phyloP scores from a whole-genome alignment of 352 stramenopile species.

The Blastocystis sp. region DNA sequence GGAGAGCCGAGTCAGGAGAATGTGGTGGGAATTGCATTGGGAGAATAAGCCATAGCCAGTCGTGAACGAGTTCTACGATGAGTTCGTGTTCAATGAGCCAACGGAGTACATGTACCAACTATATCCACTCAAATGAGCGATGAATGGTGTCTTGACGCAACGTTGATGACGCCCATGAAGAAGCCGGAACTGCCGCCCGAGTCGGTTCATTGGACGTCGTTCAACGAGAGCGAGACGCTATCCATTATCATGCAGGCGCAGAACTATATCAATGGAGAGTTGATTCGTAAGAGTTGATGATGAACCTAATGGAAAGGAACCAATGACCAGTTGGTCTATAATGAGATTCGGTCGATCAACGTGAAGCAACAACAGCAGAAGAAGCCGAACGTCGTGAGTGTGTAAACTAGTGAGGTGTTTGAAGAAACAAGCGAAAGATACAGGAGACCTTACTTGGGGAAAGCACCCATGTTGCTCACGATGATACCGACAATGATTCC shows the following conservation, averaged over 20 bases:
- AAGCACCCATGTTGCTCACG: constrained; percentile 76
- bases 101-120: constrained; percentile 50
- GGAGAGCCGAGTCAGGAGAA: constrained; percentile 26
- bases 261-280: constrained; percentile 42
- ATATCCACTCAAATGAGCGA: constrained; percentile 29
- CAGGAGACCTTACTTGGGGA: constrained; percentile 68
- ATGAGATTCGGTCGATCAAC: not conserved
- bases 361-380: not conserved
- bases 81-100: constrained; percentile 48
- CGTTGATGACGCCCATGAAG: constrained; percentile 16
- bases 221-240: constrained; percentile 28
- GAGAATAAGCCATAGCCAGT: not conserved
- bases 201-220: not conserved
- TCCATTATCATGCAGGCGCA: constrained; percentile 38
- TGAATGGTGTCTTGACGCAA: not conserved
- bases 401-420: not conserved
- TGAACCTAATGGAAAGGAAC: not conserved
- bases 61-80: constrained; percentile 40
- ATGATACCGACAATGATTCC: constrained; percentile 81
- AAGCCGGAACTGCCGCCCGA: not conserved
- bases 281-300: not conserved
- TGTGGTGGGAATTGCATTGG: not conserved
- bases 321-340: not conserved
- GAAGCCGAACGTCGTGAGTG: not conserved
- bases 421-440: not conserved